Base-by-base conservation (phyloP, 2,329 filamentous ascomycete genomes). In the Cyphellophora europaea region DNA sequence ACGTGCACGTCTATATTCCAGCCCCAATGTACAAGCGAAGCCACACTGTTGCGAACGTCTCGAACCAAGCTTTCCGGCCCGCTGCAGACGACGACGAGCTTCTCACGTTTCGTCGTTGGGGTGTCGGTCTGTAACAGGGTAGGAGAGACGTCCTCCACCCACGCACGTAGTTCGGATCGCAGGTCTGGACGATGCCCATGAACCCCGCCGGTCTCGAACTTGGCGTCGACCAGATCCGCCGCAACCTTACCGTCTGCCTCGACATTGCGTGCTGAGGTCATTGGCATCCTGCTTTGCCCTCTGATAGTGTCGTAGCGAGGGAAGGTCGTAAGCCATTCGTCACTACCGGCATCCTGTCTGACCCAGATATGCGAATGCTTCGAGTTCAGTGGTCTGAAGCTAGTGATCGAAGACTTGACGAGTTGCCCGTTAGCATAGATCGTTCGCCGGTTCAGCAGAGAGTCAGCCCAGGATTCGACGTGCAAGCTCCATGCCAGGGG, bases 31-130 rank as follows among this genome's bases (percentile, higher is more conserved):
- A 74, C 58, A 38, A 72, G 54, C 5, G 49, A 49, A 2, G 74
- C 67, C 50, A 70, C 76, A 2, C 59, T 56, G 52, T 80, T 81
- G 45, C 74, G 63, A n/a, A 75, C 72, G 35, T 61, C 59, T 19
- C 75, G 57, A 32, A 79, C 77, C 53, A 82, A 57, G 2, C 67
- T 66, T 49, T 81, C 74, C 3, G 77, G 77, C 1, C 77, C 77
- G 18, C 71, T 77, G 3, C 74, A 72, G 2, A 79, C 67, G 2
- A 78, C 64, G 1, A 67, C 69, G 11, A 68, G 38, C 3, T 50
- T 51, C 5, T 50, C 43, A 15, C 42, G 38, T 13, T 35, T 42
- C 11, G 34, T 40, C 3, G 50, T 54, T n/a, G 43, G 45, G 55
- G 3, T 51, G 33, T 14, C 79, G 51, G 15, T 72, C 53, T 1